Base-by-base conservation (phyloP, 257 asterid species). In the Verbascum thapsus region DNA sequence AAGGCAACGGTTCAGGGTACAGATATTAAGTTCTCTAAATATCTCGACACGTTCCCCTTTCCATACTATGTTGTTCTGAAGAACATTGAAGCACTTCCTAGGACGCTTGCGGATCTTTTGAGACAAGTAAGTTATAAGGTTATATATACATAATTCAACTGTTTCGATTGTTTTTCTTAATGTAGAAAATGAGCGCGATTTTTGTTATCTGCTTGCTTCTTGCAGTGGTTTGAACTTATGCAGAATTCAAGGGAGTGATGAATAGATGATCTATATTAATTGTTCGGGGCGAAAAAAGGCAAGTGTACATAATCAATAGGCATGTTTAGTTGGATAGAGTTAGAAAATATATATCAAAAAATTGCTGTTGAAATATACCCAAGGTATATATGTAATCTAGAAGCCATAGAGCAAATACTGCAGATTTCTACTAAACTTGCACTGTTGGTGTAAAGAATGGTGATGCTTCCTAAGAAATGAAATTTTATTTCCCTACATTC, bases 191-290 rank as follows among this genome's bases (percentile, higher is more conserved):
- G 30, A 15, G 58, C 12, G 10, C 1, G 2, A 7, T 16, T 30
- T 7, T 17, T 67, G 22, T 58, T 10, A 15, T n/a, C 67, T 43
- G 37, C 41, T 61, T 61, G 15, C 26, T 58, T 8, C 16, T 2
- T 47, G 18, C 89, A 92, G 99, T 92, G 97, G 99, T 92, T 92
- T 62, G 99, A 89, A 83, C 96, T 92, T 48, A 92, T 88, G 97
- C 97, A 81, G 64, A 19, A 78, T 52, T 74, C 88, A 1, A 81
- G 72, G 74, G 83, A 83, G 55, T 84, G 58, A 73, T 15, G 30
- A 26, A 48, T 19, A 19, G 30, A 26, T 26, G 32, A 26, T 2
- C 32, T 1, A 26, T 26, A 5, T 26, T 26, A 26, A 26, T 26
- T 5, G 32, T 5, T 26, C 3, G 32, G 32, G 32, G 5, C 32